phyloP scores from a whole-genome alignment of 2,329 filamentous ascomycete species.

The Talaromyces sp. region DNA sequence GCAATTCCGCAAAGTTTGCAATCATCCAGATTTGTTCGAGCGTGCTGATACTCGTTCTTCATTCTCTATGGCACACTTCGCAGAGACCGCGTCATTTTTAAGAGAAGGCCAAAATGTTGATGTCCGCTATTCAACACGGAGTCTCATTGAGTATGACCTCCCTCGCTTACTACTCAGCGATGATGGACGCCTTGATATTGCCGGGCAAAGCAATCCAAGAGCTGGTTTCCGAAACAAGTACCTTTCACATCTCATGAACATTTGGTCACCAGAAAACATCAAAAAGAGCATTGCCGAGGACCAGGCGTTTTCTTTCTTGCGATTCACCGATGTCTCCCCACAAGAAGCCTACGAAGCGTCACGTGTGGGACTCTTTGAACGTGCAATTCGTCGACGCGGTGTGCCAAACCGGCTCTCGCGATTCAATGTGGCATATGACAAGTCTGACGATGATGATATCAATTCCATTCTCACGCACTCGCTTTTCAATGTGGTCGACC shows the following conservation, averaged over 20 bases:
- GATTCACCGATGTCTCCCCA: constrained; percentile 73
- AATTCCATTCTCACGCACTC: constrained; percentile 68
- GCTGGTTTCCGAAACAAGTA: constrained; percentile 79
- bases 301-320: constrained; percentile 79
- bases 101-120: constrained; percentile 76
- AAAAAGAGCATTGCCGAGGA: constrained; percentile 56
- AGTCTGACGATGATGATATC: constrained; percentile 57
- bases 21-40: constrained; percentile 95
- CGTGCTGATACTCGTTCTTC: constrained; percentile 87
- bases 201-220: constrained; percentile 65
- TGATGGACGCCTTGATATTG: constrained; percentile 67
- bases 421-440: constrained; percentile 63
- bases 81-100: constrained; percentile 91
- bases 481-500: constrained; percentile 73
- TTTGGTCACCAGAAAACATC: constrained; percentile 80
- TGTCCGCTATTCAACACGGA: constrained; percentile 83
- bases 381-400: constrained; percentile 57
- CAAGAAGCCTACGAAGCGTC: constrained; percentile 67
- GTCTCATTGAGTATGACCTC: constrained; percentile 74
- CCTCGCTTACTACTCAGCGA: constrained; percentile 79
- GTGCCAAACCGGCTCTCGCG: constrained; percentile 56
- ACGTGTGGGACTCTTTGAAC: constrained; percentile 66
- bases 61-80: constrained; percentile 77
- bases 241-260: constrained; percentile 76
- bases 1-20: constrained; percentile 99